Conservation (phyloP, 2,329 filamentous ascomycete species). For the Talaromyces sp. region DNA sequence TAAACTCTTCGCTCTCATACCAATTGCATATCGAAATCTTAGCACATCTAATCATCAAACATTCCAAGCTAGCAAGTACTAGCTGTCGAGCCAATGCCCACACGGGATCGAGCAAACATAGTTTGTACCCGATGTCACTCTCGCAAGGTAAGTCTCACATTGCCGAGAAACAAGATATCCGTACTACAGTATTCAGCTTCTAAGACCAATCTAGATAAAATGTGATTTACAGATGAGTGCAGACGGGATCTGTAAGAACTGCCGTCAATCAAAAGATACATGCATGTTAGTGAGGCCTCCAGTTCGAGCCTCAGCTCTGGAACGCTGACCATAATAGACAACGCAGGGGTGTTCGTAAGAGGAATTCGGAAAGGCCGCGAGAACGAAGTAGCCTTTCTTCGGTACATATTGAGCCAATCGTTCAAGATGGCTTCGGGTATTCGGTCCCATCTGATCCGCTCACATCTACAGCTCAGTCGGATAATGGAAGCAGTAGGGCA, state of each 20-base stretch:
- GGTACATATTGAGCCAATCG: not conserved
- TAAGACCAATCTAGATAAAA: conserved; percentile 1
- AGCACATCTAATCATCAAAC: not conserved
- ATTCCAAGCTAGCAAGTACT: not conserved
- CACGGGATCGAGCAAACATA: conserved; percentile 1
- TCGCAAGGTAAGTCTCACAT: conserved; percentile 5
- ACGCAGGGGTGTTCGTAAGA: not conserved
- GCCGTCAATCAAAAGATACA: not conserved
- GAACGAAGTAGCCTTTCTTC: not conserved
- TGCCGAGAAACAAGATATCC: not conserved
- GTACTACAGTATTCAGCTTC: not conserved
- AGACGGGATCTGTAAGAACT: conserved; percentile 8
- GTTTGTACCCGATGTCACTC: conserved; percentile 8
- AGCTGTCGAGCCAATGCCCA: not conserved
- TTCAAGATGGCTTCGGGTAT: not conserved
- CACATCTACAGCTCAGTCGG: not conserved
- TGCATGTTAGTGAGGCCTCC: conserved; percentile 7
- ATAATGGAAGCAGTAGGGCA: not conserved
- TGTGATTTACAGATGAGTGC: conserved; percentile 11
- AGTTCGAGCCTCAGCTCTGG: not conserved
- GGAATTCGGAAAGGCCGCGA: not conserved
- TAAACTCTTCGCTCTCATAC: not conserved
- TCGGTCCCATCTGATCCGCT: not conserved
- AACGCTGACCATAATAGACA: conserved; percentile 2
- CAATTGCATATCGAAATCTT: not conserved